Percentiles rank a stretch among this genome's conserved stretches.
phyloP scores from a whole-genome alignment of 2,329 filamentous ascomycete species.

The Neonectria faginata region DNA sequence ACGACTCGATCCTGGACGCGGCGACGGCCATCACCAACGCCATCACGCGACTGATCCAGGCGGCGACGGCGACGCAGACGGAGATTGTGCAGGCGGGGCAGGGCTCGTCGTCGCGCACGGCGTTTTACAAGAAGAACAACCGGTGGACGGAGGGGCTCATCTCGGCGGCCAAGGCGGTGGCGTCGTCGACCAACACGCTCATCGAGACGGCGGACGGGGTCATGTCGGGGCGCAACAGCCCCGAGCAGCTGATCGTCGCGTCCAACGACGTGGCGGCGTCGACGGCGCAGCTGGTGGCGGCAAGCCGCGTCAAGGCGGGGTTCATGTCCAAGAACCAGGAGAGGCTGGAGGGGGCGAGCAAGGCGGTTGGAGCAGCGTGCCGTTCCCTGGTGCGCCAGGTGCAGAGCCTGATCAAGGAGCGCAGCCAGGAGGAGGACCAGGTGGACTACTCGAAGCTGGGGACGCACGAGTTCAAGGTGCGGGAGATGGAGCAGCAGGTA shows the following conservation, averaged over 20 bases:
- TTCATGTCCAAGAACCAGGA: slow-evolving; percentile 99
- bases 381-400: slow-evolving; percentile 90
- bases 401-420: slow-evolving; percentile 91
- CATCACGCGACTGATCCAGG: slow-evolving; percentile 94
- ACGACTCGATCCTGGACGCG: slow-evolving; percentile 93
- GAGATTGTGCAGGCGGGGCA: slow-evolving; percentile 96
- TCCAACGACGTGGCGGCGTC: slow-evolving; percentile 97
- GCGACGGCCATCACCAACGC: slow-evolving; percentile 94
- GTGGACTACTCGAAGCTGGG: slow-evolving; percentile 91
- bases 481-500: slow-evolving; percentile 99
- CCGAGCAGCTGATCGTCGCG: slow-evolving; percentile 96
- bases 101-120: slow-evolving; percentile 86
- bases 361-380: slow-evolving; percentile 91
- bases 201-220: slow-evolving; percentile 99
- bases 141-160: slow-evolving; percentile 98
- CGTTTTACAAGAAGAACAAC: slow-evolving; percentile 99
- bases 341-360: slow-evolving; percentile 87
- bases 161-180: slow-evolving; percentile 96
- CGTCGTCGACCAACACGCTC: slow-evolving; percentile 90
- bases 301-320: slow-evolving; percentile 93
- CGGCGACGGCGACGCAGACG: slow-evolving; percentile 90
- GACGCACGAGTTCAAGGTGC: slow-evolving; percentile 96
- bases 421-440: slow-evolving; percentile 82
- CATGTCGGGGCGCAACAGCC: slow-evolving; percentile 89
- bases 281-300: slow-evolving; percentile 95